Base-by-base conservation (phyloP, 2,329 filamentous ascomycete species). In the Plectosphaerella plurivora region DNA sequence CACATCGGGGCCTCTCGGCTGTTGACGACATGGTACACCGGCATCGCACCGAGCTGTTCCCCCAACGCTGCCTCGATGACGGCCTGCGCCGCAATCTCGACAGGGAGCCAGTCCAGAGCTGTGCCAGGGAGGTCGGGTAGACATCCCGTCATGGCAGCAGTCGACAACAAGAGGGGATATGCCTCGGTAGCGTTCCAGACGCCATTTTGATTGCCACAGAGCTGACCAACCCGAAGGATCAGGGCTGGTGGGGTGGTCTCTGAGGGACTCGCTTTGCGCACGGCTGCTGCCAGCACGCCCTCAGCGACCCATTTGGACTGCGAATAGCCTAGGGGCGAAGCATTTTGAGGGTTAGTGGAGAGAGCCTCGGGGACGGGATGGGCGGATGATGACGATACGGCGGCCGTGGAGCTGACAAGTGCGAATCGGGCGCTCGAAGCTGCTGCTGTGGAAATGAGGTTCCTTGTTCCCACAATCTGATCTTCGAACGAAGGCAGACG, bases 1-100 rank as follows among this genome's bases (percentile, higher is more conserved):
- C 74, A 77, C 77, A 77, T 82, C 18, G 74, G 68, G 55, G 79
- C 74, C 1, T 66, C 63, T 7, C 58, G 63, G 0, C 73, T 71
- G 52, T 82, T 82, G 14, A 77, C 68, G 15, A 85, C 65, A 51
- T 83, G 77, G 52, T 75, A 79, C 9, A 82, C 69, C 0, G 68
- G 57, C 2, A 64, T 57, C 2, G 48, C 11, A 15, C 53, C 49
- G 5, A 36, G 15, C 9, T 45, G 36, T 3, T 2, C 62, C 63
- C 49, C 59, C 65, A 14, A 1, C 3, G 47, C 5, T 4, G 39
- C n/a, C 4, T 72, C 66, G 5, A 71, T 53, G 9, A 68, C 61
- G 2, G 64, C 62, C 9, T 56, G 51, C 24, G 69, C 69, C 0
- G 62, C 63, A 2, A 58, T 57, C 45, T 73, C 71, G 3, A 73